Evolutionary conservation across 2,329 filamentous ascomycete genomes (phyloP).

Genomic region (Sporothrix globosa): DNA sequence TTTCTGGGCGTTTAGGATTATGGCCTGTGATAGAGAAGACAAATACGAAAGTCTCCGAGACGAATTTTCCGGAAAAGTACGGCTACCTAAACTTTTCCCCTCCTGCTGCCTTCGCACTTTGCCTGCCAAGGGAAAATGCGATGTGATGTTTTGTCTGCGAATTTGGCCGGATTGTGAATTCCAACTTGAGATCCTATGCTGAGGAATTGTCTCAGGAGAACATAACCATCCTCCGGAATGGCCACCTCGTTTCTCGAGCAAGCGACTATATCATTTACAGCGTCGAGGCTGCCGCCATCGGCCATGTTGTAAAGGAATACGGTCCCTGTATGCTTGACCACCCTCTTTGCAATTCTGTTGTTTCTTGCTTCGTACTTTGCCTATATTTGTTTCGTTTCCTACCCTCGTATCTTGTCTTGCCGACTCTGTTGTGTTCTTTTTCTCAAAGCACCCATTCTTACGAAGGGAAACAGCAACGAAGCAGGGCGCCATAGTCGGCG

Average conservation of each 20-base stretch:
- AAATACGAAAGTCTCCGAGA: conserved; percentile 78
- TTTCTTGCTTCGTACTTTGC: conserved; percentile 34
- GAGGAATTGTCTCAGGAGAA: conserved; percentile 66
- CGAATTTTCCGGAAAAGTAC: conserved; percentile 88
- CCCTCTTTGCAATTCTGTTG: conserved; percentile 13
- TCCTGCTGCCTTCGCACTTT: conserved; percentile 35
- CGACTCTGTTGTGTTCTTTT: not conserved
- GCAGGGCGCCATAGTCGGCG: conserved; percentile 90
- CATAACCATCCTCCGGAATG: conserved; percentile 89
- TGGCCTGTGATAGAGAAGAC: conserved; percentile 91
- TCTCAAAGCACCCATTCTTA: not conserved
- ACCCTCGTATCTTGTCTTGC: not conserved
- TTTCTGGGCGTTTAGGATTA: conserved; percentile 64
- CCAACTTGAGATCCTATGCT: conserved; percentile 46
- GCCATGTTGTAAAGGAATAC: conserved; percentile 81
- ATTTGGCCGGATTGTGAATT: not conserved
- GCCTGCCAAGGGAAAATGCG: conserved; percentile 35
- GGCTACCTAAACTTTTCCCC: conserved; percentile 40
- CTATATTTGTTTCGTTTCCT: not conserved
- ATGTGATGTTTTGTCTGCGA: not conserved
- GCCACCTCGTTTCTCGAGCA: conserved; percentile 89
- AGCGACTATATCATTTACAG: conserved; percentile 99
- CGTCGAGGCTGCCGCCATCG: conserved; percentile 91
- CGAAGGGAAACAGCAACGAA: conserved; percentile 73
- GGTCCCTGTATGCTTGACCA: conserved; percentile 76